Evolutionary conservation across 805 yeast species (phyloP), one percentile per base, ranked within the genome.

Genomic region (Myxozyma kluyveri): DNA sequence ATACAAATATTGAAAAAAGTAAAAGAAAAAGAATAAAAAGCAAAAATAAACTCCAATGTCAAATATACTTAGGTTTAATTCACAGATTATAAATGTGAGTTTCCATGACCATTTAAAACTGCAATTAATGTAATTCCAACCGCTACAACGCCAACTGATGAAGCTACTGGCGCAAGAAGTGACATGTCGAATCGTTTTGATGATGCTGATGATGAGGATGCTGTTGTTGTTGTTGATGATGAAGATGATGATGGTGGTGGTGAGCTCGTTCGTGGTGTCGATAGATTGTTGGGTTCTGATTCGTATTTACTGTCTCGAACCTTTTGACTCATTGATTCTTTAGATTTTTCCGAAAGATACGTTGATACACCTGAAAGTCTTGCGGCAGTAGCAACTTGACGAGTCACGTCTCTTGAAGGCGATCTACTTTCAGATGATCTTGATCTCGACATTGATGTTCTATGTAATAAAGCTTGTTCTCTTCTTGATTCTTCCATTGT

Each of bases 51-150:
- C 32, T 31, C 36, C 44, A 26, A 17, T 43, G 31, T 35, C 29
- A 45, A 4, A 36, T 49, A 40, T 37, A 45, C 21, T 22, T 18
- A 9, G 27, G 5, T 17, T 42, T 22, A 18, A 44, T 43, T n/a
- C 29, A 47, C 3, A 23, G 17, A 26, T n/a, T n/a, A 7, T 21
- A 4, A 23, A 37, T 32, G 35, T 24, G 18, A 19, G n/a, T 36
- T 18, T 19, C 4, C 35, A 5, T n/a, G 19, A 19, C 23, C 32
- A 35, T 53, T 56, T 39, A 56, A 27, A 37, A 42, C 27, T 2
- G 46, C 26, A 58, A 56, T 56, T 33, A 53, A 23, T 4, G 56
- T 52, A 26, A 56, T 36, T 24, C 60, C 60, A 1, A 56, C 48
- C n/a, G 45, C 47, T 6, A 50, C 58, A 38, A 56, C 45, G 9